These are phyloP conservation scores for Yamadazyma atlantica DNA, from an alignment of 1,139 yeast species.

Conservation along the genomic window DNA sequence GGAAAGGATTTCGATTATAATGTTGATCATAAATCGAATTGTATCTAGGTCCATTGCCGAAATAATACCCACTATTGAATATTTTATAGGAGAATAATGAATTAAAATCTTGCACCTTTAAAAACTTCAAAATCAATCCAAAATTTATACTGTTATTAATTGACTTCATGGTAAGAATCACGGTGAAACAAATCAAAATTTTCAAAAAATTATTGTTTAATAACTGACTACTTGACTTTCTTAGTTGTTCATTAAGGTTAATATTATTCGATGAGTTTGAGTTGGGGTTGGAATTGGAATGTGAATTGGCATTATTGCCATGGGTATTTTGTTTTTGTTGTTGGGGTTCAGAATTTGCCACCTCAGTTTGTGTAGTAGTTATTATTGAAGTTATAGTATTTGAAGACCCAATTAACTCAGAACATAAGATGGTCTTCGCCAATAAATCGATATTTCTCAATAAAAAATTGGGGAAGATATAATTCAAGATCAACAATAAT, in stretches of 20 bases:
- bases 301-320: neutral
- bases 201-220: slow-evolving; percentile 11
- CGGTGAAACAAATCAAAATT: slow-evolving; percentile 10
- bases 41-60: neutral
- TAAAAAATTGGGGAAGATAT: slow-evolving; percentile 31
- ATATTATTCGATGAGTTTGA: neutral
- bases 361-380: neutral
- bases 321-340: slow-evolving; percentile 2
- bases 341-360: slow-evolving; percentile 3
- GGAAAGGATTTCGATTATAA: slow-evolving; percentile 1
- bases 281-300: neutral
- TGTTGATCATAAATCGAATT: slow-evolving; percentile 1
- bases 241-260: neutral
- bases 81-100: slow-evolving; percentile 12
- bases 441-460: slow-evolving; percentile 42
- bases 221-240: neutral
- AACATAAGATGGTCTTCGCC: slow-evolving; percentile 51
- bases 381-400: slow-evolving; percentile 9
- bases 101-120: slow-evolving; percentile 10
- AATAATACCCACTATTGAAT: slow-evolving; percentile 5
- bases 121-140: slow-evolving; percentile 6
- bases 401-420: slow-evolving; percentile 46
- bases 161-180: slow-evolving; percentile 9
- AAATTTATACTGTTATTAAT: slow-evolving; percentile 8
- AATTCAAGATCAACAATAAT: slow-evolving; percentile 29